These are phyloP conservation scores for Rehmannia glutinosa DNA, from an alignment of 257 asterid species.

Conservation along the genomic window DNA sequence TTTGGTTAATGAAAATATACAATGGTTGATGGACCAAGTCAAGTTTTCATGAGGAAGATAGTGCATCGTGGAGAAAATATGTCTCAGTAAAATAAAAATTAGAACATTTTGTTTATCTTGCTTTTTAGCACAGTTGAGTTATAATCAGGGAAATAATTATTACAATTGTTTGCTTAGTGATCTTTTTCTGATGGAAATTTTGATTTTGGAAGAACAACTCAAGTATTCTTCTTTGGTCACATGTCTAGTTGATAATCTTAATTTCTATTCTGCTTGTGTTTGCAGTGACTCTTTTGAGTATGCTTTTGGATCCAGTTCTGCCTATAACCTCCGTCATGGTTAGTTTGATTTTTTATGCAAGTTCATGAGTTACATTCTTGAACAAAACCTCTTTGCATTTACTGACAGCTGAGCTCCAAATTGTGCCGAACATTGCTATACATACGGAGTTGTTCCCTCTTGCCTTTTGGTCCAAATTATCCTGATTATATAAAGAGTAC, in stretches of 20 bases:
- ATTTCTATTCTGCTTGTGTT: constrained; percentile 15
- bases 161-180: constrained; percentile 1
- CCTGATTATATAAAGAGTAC: neutral
- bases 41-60: neutral
- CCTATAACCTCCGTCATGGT: constrained; percentile 52
- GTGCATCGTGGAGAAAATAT: neutral
- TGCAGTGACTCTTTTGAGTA: constrained; percentile 47
- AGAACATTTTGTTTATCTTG: neutral
- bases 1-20: neutral
- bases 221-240: neutral
- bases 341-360: constrained; percentile 19
- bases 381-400: neutral
- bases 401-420: neutral
- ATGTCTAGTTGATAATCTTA: neutral
- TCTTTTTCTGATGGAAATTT: neutral
- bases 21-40: neutral
- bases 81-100: neutral
- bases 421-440: neutral
- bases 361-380: neutral
- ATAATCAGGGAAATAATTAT: neutral
- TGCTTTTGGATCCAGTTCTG: constrained; percentile 56
- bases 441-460: neutral
- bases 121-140: neutral
- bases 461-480: neutral
- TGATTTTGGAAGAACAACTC: neutral